Percentiles rank a stretch among this genome's conserved stretches.
Conservation (phyloP, 495 filamentous ascomycete species). For the Tuber magnatum region DNA sequence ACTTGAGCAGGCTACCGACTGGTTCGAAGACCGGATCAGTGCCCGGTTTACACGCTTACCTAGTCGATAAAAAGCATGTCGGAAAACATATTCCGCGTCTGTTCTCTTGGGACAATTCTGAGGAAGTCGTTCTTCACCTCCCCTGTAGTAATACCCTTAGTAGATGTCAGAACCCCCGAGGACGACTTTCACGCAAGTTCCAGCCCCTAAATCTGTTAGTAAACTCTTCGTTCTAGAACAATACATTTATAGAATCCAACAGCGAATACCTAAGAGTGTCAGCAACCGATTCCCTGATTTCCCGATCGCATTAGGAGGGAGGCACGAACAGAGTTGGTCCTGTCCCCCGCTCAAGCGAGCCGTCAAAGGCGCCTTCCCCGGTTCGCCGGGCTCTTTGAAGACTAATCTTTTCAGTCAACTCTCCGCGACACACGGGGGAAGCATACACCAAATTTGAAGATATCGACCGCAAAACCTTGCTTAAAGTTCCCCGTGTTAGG, state of each 20-base stretch:
- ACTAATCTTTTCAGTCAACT: constrained; percentile 43
- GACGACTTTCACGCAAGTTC: not conserved
- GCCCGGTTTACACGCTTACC: constrained; percentile 6
- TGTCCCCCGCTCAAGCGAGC: constrained; percentile 49
- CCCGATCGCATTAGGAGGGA: not conserved
- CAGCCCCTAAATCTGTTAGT: not conserved
- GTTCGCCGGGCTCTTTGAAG: constrained; percentile 50
- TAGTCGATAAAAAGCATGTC: constrained; percentile 71
- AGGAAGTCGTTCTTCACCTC: constrained; percentile 47
- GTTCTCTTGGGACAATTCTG: constrained; percentile 32
- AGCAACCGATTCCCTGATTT: not conserved
- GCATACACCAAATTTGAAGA: constrained; percentile 54
- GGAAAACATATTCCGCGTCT: constrained; percentile 62
- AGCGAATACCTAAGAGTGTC: constrained; percentile 49
- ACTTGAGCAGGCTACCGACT: constrained; percentile 16
- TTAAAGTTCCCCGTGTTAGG: constrained; percentile 16
- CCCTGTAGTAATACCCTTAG: constrained; percentile 43
- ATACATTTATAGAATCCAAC: constrained; percentile 46
- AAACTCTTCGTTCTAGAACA: not conserved
- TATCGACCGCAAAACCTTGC: constrained; percentile 59
- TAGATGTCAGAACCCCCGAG: not conserved
- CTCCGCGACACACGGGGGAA: not conserved
- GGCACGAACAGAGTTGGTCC: constrained; percentile 3
- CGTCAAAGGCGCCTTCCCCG: constrained; percentile 51
- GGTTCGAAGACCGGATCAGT: not conserved